Base-by-base conservation (phyloP, 352 stramenopile species). In the Phytophthora constricta region DNA sequence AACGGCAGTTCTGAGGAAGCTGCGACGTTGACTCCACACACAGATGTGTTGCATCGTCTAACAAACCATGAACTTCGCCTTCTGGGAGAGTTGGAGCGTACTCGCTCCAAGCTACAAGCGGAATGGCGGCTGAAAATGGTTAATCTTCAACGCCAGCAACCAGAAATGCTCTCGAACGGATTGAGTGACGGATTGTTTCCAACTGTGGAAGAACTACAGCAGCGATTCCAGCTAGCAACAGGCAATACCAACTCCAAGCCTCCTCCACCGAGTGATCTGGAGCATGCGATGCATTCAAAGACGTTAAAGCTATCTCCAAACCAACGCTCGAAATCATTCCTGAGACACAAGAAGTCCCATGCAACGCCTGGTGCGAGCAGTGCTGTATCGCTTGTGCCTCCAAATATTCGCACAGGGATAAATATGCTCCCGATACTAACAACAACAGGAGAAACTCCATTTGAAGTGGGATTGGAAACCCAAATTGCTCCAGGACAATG, bases 11-110 rank as follows among this genome's bases (percentile, higher is more conserved):
- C 23, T 9, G 34, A 65, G 25, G n/a, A 70, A 14, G 10, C 41
- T 70, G 27, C 22, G 27, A 34, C 37, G n/a, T 61, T 74, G 34
- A 87, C 82, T 5, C 77, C 83, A 4, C 79, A 87, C 52, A 84
- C 86, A 0, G 86, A 94, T 52, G 71, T 80, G 13, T 72, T 94
- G 13, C 79, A 88, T 39, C 80, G 84, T 0, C 72, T 94, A 13
- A 92, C 84, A 0, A 89, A 92, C 65, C 86, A 94, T 73, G 86
- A 94, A 39, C 65, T 92, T 17, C 80, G 84, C 5, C 60, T 94
- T 47, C 67, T 94, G 7, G 86, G 92, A 27, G 86, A 94, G 58
- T 72, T 94, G n/a, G 83, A 94, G 42, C 73, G 86, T 14, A 94
- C 86, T 23, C 72, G 86, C 0, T 74, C 70, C 26, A 91, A 85